Evolutionary conservation across 2,329 filamentous ascomycete species (phyloP), one percentile per base, ranked within the genome.

Genomic region (Pyricularia sp.): DNA sequence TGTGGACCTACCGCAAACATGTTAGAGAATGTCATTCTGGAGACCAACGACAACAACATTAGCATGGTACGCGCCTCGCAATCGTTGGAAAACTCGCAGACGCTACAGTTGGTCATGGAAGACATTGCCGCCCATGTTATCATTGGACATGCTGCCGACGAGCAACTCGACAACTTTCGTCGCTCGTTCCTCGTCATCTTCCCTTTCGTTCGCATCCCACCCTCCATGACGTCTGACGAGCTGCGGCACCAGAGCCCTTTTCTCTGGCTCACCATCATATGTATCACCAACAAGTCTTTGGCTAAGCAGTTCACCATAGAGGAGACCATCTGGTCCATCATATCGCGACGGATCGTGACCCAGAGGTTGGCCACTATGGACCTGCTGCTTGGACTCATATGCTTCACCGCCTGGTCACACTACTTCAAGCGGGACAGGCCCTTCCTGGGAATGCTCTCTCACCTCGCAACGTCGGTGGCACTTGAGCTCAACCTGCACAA

Each of bases 381-480:
- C 58, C 68, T 71, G 3, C 50, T 71, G 23, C 69, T 70, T 1
- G 70, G 70, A 3, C 30, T 71, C 6, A 68, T 71, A 1, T 69
- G 66, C 64, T 70, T 71, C 26, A 67, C 67, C 14, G 63, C 68
- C 5, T 71, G 74, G 66, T 75, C 72, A 31, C 72, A 76, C 26
- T 73, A 73, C 59, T 73, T 75, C 67, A 76, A 75, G 67, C 70
- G 75, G 67, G 74, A 75, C 28, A 74, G 71, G 28, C 74, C 73
- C 2, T 74, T 74, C 50, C 73, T 74, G 73, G 69, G 61, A 30
- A 75, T 73, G 71, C 70, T 75, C 4, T 63, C 73, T 9, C 72
- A 74, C 36, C 31, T 76, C 5, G 72, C 73, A 12, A 69, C 74
- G 3, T 72, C 72, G 1, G 65, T 76, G 11, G 72, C 73, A n/a